Conservation (phyloP, 305 asterid genomes). For the Fraxinus ornus region DNA sequence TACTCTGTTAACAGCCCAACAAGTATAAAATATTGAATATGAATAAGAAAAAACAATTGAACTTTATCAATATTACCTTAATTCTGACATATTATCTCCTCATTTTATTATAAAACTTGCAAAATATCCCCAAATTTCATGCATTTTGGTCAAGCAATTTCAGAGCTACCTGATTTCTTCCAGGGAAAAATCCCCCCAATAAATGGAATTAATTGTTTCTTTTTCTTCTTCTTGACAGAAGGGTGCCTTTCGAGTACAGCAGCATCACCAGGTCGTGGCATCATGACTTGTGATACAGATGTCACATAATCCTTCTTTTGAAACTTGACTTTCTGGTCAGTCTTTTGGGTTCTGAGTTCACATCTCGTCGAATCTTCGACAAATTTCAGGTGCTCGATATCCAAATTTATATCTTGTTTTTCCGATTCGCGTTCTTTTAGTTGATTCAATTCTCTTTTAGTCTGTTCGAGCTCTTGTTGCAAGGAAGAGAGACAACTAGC, state of each 20-base stretch:
- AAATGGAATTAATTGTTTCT: constrained; percentile 58
- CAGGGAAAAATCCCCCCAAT: constrained; percentile 56
- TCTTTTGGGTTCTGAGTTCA: neutral
- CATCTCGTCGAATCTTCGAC: constrained; percentile 31
- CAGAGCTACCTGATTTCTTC: constrained; percentile 47
- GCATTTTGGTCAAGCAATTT: constrained; percentile 6
- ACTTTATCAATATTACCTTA: neutral
- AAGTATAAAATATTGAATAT: neutral
- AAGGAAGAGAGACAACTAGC: constrained; percentile 57
- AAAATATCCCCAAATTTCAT: constrained; percentile 5
- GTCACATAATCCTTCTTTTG: constrained; percentile 69
- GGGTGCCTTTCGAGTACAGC: constrained; percentile 61
- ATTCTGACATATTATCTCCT: neutral
- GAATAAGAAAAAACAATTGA: neutral
- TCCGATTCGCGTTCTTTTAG: constrained; percentile 37
- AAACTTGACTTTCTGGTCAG: constrained; percentile 30
- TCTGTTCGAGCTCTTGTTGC: constrained; percentile 65
- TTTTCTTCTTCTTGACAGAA: constrained; percentile 63
- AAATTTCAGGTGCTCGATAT: constrained; percentile 53
- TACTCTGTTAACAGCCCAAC: neutral
- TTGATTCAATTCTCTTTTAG: constrained; percentile 56
- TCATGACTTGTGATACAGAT: constrained; percentile 32
- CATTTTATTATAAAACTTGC: neutral
- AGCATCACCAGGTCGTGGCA: constrained; percentile 25
- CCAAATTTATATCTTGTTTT: constrained; percentile 23